Evolutionary conservation across 2,329 filamentous ascomycete genomes (phyloP), one percentile per base, ranked within the genome.

Genomic region (Xylariomycetidae sp.): DNA sequence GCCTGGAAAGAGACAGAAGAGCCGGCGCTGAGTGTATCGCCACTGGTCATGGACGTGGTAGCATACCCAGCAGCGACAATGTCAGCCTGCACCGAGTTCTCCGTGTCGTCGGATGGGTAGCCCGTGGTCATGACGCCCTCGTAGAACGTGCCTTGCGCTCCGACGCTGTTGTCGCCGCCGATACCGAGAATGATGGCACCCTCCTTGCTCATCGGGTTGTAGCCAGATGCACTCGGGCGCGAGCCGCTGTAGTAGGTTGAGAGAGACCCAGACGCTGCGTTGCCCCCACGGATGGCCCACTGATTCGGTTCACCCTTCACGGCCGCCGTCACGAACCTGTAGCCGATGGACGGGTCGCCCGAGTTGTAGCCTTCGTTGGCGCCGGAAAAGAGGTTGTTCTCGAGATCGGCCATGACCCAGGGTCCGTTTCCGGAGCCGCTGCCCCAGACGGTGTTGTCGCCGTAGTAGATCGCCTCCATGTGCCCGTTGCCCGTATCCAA

Each of bases 401-500:
- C 79, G 0, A 83, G 66, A 54, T 83, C 79, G 0, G 76, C 78
- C 76, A 82, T 81, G 44, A 82, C 52, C 79, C 78, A 82, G 0
- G 79, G 79, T 0, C 79, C 77, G 26, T 45, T 65, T 27, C 76
- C 77, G 4, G 70, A 35, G 7, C 79, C 78, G 6, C 53, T 56
- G 13, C 77, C 77, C 72, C 74, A 79, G 43, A 38, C 38, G 0
- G 62, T 74, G 52, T 49, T 68, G 50, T 61, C 58, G 1, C 79
- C 78, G 46, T 67, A 82, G 64, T 82, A 82, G 37, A 82, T 74
- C 34, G 78, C 74, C 50, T 83, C 79, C 78, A 83, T 83, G 47
- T 81, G 76, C 12, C 74, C 78, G 33, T 72, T 68, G 3, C 78
- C 79, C 0, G 74, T 72, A 38, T 76, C 72, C 2, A 3, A 40